These are phyloP conservation scores for Monosporascus sp. DNA, from an alignment of 2,329 filamentous ascomycete genomes.

Conservation along the genomic window DNA sequence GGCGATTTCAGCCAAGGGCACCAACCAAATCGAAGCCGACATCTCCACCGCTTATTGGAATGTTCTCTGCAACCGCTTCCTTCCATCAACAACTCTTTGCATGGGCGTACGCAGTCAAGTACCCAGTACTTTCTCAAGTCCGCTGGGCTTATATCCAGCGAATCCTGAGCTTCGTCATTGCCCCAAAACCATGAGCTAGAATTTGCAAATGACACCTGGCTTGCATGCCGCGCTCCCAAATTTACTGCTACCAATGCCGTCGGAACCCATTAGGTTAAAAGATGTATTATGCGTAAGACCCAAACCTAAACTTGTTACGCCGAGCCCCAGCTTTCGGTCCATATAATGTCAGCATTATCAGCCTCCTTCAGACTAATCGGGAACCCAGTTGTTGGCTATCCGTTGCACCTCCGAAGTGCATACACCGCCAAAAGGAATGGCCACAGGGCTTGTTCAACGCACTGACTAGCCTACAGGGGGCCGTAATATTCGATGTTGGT, in stretches of 20 bases:
- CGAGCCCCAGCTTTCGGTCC: background rate
- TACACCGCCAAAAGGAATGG: background rate
- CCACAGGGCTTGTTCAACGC: background rate
- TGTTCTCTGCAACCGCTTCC: no score
- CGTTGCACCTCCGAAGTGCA: background rate
- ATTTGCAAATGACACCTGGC: background rate
- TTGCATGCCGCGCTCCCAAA: background rate
- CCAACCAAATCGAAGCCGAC: background rate
- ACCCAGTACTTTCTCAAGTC: background rate
- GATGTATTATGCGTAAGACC: background rate
- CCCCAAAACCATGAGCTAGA: background rate
- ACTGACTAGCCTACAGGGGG: background rate
- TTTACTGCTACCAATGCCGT: background rate
- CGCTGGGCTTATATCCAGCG: background rate
- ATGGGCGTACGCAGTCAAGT: background rate
- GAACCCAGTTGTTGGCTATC: background rate
- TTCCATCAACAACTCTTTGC: no score
- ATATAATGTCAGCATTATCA: background rate
- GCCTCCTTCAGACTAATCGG: background rate
- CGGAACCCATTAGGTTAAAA: background rate
- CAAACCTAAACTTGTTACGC: background rate
- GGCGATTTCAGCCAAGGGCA: no score
- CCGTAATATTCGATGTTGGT: background rate
- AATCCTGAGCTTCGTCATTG: background rate
- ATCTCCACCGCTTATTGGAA: background rate